These are phyloP conservation scores for Debaryomyces nepalensis DNA, from an alignment of 1,139 yeast species.

Conservation along the genomic window DNA sequence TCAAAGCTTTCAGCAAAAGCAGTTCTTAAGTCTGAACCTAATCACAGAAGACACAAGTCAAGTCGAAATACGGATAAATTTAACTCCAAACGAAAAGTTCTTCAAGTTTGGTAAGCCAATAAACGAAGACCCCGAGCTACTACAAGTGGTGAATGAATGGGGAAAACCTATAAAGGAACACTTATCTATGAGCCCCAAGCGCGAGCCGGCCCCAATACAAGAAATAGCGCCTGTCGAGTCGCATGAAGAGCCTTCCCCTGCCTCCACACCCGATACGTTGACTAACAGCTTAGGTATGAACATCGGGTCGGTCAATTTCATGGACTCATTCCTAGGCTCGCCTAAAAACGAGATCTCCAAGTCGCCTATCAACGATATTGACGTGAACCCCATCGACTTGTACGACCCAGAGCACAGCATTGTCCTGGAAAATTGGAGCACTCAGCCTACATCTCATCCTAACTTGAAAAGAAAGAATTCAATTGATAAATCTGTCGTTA, in stretches of 20 bases:
- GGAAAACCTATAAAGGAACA: constrained; percentile 22
- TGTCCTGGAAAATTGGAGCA: constrained; percentile 10
- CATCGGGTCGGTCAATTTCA: constrained; percentile 22
- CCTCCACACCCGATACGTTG: constrained; percentile 12
- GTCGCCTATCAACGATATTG: constrained; percentile 13
- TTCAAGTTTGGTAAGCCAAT: constrained; percentile 23
- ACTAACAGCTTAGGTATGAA: constrained; percentile 24
- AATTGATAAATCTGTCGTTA: constrained; percentile 21
- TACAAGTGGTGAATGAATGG: constrained; percentile 22
- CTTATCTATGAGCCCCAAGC: not conserved
- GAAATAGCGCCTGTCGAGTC: not conserved
- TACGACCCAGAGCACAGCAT: constrained; percentile 25
- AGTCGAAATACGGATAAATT: constrained; percentile 21
- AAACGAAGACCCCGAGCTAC: constrained; percentile 18
- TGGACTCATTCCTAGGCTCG: constrained; percentile 23
- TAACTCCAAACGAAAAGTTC: constrained; percentile 21
- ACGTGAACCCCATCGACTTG: constrained; percentile 21
- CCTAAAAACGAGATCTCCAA: constrained; percentile 20
- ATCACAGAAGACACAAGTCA: constrained; percentile 12
- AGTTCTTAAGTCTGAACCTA: constrained; percentile 18
- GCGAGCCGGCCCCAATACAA: not conserved
- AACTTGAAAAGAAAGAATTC: constrained; percentile 25
- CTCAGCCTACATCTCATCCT: constrained; percentile 14
- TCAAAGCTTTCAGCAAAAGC: constrained; percentile 31
- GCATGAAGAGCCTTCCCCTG: constrained; percentile 6